phyloP scores from a whole-genome alignment of 2,329 filamentous ascomycete genomes.

The Claviceps quebecensis region DNA sequence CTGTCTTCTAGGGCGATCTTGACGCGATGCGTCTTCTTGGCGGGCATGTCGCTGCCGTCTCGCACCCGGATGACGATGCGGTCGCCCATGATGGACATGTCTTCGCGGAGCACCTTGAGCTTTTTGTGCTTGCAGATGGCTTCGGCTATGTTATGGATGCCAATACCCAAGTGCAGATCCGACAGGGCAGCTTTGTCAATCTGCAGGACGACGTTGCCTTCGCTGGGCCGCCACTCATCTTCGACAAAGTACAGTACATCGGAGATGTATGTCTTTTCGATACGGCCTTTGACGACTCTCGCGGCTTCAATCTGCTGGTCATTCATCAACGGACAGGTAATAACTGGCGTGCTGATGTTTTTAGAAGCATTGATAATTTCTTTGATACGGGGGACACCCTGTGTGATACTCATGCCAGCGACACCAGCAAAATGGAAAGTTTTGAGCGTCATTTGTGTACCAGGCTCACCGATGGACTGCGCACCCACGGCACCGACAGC shows the following conservation, averaged over 20 bases:
- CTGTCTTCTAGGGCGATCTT: slow-evolving; percentile 30
- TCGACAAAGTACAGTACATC: slow-evolving; percentile 73
- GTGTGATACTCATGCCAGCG: slow-evolving; percentile 97
- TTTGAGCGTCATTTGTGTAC: slow-evolving; percentile 98
- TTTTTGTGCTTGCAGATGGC: slow-evolving; percentile 74
- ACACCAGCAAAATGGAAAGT: slow-evolving; percentile 99
- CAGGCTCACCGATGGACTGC: slow-evolving; percentile 94
- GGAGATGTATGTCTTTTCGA: slow-evolving; percentile 84
- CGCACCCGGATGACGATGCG: slow-evolving; percentile 62
- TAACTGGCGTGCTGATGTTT: slow-evolving; percentile 84
- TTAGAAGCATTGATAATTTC: slow-evolving; percentile 99
- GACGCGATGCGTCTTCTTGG: slow-evolving; percentile 31
- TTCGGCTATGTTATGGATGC: slow-evolving; percentile 54
- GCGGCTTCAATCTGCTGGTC: slow-evolving; percentile 62
- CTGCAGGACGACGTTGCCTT: slow-evolving; percentile 49
- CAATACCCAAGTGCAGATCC: slow-evolving; percentile 70
- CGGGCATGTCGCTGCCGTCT: slow-evolving; percentile 35
- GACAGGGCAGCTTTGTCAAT: slow-evolving; percentile 69
- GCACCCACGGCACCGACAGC: slow-evolving; percentile 93
- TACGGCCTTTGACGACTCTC: slow-evolving; percentile 80
- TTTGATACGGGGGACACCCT: slow-evolving; percentile 98
- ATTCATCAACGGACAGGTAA: slow-evolving; percentile 72
- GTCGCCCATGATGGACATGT: slow-evolving; percentile 45
- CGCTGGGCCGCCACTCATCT: slow-evolving; percentile 73
- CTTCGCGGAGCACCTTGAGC: slow-evolving; percentile 56